Evolutionary conservation across 768 basidiomycete genomes (phyloP).

Genomic region (Naganishia friedmannii): DNA sequence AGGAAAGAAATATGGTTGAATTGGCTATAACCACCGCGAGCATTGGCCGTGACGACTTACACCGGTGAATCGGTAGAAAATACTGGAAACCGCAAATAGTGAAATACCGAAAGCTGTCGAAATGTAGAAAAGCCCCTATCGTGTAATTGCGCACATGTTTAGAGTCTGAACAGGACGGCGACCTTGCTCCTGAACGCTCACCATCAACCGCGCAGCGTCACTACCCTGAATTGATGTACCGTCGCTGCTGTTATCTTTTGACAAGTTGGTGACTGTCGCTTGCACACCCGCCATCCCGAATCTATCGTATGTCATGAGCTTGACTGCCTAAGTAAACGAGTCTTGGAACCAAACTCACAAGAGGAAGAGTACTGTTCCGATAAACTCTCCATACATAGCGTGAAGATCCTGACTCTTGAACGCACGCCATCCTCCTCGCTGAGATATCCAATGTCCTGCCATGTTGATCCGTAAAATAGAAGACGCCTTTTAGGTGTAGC

Average conservation of each 20-base stretch:
- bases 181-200: conserved; percentile 19
- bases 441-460: conserved; percentile 12
- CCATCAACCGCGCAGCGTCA: conserved; percentile 35
- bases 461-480: background rate
- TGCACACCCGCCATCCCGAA: conserved; percentile 37
- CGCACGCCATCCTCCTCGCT: background rate
- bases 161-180: background rate
- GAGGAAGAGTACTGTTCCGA: conserved; percentile 45
- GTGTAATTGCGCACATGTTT: background rate
- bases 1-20: background rate
- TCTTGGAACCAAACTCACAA: conserved; percentile 35
- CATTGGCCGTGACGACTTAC: conserved; percentile 37
- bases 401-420: conserved; percentile 31
- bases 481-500: background rate
- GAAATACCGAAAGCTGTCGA: conserved; percentile 43
- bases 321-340: background rate
- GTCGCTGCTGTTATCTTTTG: conserved; percentile 11
- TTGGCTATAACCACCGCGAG: too few relatives aligned
- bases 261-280: conserved; percentile 37
- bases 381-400: conserved; percentile 45
- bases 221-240: conserved; percentile 30
- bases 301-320: conserved; percentile 1
- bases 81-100: conserved; percentile 42
- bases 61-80: conserved; percentile 50
- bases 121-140: conserved; percentile 37